These are phyloP conservation scores for Spizellomyces punctatus DNA, from an alignment of 192 early-diverging fungal species.

Conservation along the genomic window DNA sequence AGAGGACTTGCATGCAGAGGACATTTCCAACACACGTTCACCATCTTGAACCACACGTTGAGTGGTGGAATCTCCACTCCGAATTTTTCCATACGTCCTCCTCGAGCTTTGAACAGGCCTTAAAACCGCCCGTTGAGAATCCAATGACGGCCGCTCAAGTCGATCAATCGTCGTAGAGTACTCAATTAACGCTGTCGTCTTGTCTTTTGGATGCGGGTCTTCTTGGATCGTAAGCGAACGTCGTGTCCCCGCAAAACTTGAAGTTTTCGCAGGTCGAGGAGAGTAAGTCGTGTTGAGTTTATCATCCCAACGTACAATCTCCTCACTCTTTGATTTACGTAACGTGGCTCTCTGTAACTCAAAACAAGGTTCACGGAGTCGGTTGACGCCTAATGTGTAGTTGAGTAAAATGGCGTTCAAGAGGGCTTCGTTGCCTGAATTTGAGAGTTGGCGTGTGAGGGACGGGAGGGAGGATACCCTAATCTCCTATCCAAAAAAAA, in stretches of 20 bases:
- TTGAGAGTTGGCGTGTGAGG: not conserved
- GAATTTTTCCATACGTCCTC: not conserved
- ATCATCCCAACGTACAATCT: not conserved
- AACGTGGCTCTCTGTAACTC: conserved; percentile 21
- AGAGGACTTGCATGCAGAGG: too few relatives aligned
- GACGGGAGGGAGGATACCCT: too few relatives aligned
- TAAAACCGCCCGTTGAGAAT: conserved; percentile 14
- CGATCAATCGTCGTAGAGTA: conserved; percentile 22
- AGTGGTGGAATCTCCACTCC: too few relatives aligned
- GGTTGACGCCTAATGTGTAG: conserved; percentile 30
- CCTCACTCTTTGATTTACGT: not conserved
- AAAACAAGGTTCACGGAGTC: conserved; percentile 25
- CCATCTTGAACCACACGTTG: too few relatives aligned
- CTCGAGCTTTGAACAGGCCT: not conserved
- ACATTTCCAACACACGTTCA: too few relatives aligned
- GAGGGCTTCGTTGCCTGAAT: conserved; percentile 5
- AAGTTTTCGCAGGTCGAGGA: not conserved
- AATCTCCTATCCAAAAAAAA: not conserved
- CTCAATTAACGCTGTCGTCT: conserved; percentile 3
- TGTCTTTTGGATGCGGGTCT: not conserved
- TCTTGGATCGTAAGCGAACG: too few relatives aligned
- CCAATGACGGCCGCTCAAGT: conserved; percentile 5
- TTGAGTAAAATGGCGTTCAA: conserved; percentile 27
- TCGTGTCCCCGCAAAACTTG: not conserved
- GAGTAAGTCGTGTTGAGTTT: too few relatives aligned